Base-by-base conservation (phyloP, 495 filamentous ascomycete genomes). In the Neurospora africana region DNA sequence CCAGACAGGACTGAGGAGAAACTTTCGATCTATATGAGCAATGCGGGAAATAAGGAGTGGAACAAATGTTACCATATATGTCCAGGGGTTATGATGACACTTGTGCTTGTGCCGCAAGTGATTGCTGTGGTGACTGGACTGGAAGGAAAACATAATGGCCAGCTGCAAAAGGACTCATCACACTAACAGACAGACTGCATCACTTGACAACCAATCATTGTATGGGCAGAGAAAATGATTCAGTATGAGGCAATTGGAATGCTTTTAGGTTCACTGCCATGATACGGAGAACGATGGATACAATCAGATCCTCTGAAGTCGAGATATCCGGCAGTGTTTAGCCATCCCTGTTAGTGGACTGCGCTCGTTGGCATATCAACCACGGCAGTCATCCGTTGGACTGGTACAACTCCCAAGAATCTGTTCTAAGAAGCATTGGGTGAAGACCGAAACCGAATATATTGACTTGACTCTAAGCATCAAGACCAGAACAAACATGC, bases 221-320 rank as follows among this genome's bases (percentile, higher is more conserved):
- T 41, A 19, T 41, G 5, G 6, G 40, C 39, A 17, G 17, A 19
- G 17, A 0, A 19, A 8, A 17, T 41, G 5, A 19, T 41, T 2
- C 5, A 41, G 17, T 0, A 0, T 2, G 6, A 7, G 1, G 6
- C 2, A 19, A 7, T 19, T 41, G 1, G 17, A 8, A 19, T 41
- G 1, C 15, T 2, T 7, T 19, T 0, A 19, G 0, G 5, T 0
- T 2, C 15, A 19, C 0, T 2, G 2, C 1, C 6, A 41, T 41
- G 5, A 19, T 41, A 17, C 5, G 17, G 17, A 7, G 17, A 19
- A 41, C 15, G 1, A 19, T 19, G 0, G 17, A 0, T 6, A 17
- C 17, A 8, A 41, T 8, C 2, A 1, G 40, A 19, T 19, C 2
- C 1, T 7, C n/a, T 41, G 0, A 17, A 40, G 15, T 8, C 3